A percentile compares a stretch with the other conserved stretches of the same genome.
phyloP scores from a whole-genome alignment of 2,329 filamentous ascomycete species.

The Aspergillus sp. region DNA sequence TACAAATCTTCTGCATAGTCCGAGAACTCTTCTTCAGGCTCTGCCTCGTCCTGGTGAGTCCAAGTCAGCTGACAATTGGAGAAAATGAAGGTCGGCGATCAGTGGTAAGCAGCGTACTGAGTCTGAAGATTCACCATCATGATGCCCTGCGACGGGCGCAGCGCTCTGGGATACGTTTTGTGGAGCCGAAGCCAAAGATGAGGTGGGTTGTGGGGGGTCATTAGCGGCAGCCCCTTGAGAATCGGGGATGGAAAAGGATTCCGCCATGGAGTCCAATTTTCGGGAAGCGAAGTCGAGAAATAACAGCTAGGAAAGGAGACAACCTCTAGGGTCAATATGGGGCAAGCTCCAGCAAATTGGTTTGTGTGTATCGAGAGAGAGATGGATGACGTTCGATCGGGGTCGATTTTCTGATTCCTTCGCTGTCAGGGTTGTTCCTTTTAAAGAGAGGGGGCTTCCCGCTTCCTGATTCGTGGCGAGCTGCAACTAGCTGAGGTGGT shows the following conservation, averaged over 20 bases:
- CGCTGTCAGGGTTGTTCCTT: background rate
- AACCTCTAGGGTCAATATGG: background rate
- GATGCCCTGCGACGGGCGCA: background rate
- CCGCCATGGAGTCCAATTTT: background rate
- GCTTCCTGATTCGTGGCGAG: background rate
- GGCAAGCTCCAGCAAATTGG: background rate
- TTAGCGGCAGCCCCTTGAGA: background rate
- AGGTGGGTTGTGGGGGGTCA: background rate
- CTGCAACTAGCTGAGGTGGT: background rate
- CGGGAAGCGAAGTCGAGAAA: background rate
- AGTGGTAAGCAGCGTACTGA: background rate
- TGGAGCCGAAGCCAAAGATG: background rate
- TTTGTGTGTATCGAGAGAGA: background rate
- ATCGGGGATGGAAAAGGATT: background rate
- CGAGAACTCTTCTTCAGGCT: constrained; percentile 1
- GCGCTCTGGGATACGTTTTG: background rate
- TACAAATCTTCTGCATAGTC: constrained; percentile 25
- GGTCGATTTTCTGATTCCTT: background rate
- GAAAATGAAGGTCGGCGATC: background rate
- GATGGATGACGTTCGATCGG: background rate
- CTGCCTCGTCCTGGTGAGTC: constrained; percentile 3
- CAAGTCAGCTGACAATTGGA: background rate
- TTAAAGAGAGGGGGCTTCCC: background rate
- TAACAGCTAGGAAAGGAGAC: background rate
- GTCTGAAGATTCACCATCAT: constrained; percentile 1